phyloP scores from a whole-genome alignment of 2,329 filamentous ascomycete species.

The Fusarium sp. region DNA sequence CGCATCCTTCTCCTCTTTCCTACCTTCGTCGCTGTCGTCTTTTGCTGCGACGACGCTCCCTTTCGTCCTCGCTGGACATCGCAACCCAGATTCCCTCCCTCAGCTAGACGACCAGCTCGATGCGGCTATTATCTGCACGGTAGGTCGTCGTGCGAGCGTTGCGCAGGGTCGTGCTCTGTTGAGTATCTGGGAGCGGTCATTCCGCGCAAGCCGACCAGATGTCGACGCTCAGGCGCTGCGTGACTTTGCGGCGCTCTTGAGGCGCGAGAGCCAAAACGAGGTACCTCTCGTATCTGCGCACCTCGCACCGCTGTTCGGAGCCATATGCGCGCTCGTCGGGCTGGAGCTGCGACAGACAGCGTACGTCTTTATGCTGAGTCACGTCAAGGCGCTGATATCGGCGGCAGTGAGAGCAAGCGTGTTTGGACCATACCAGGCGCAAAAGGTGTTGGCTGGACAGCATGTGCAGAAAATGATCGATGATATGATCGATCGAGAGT shows the following conservation, averaged over 20 bases:
- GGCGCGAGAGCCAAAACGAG: slow-evolving; percentile 43
- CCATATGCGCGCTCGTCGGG: slow-evolving; percentile 71
- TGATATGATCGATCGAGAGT: slow-evolving; percentile 69
- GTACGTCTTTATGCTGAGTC: slow-evolving; percentile 81
- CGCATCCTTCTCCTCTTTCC: slow-evolving; percentile 71
- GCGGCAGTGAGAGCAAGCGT: slow-evolving; percentile 82
- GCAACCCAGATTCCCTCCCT: slow-evolving; percentile 62
- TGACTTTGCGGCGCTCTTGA: slow-evolving; percentile 53
- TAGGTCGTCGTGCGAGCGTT: slow-evolving; percentile 79
- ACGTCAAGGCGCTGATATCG: slow-evolving; percentile 80
- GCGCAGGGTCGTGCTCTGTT: slow-evolving; percentile 82
- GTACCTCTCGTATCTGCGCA: slow-evolving; percentile 69
- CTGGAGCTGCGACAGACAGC: slow-evolving; percentile 72
- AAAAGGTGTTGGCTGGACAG: slow-evolving; percentile 74
- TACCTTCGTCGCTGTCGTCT: slow-evolving; percentile 76
- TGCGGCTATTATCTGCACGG: slow-evolving; percentile 81
- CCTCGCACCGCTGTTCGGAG: slow-evolving; percentile 77
- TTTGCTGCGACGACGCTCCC: slow-evolving; percentile 80
- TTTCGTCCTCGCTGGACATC: slow-evolving; percentile 77
- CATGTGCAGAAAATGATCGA: slow-evolving; percentile 69
- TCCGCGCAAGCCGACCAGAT: slow-evolving; percentile 56
- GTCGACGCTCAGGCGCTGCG: slow-evolving; percentile 47
- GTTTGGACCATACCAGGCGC: slow-evolving; percentile 84
- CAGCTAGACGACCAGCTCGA: slow-evolving; percentile 81
- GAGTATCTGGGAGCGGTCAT: slow-evolving; percentile 80